A percentile compares a stretch with the other conserved stretches of the same genome.
Evolutionary conservation across 2,329 filamentous ascomycete genomes (phyloP).

Genomic region (Penicillium paneum): DNA sequence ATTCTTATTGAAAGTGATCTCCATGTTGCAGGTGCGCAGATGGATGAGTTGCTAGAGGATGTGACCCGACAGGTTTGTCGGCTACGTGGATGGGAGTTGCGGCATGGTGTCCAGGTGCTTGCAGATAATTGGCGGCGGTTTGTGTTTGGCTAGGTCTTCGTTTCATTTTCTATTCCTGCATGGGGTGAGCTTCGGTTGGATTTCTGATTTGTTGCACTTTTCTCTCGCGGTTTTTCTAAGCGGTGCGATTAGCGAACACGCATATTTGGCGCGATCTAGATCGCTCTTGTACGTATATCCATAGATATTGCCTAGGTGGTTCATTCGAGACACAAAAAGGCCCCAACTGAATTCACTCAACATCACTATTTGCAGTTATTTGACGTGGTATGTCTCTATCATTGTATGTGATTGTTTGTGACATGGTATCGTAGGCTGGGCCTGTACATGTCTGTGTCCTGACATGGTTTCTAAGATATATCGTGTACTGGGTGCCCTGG

Average conservation of each 20-base stretch:
- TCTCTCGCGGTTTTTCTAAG: not conserved
- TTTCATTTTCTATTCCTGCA: not conserved
- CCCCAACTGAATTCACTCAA: not conserved
- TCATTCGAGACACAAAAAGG: not conserved
- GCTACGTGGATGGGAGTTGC: constrained; percentile 72
- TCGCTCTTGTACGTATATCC: not conserved
- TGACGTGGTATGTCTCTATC: constrained; percentile 23
- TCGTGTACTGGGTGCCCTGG: constrained; percentile 15
- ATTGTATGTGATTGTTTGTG: constrained; percentile 17
- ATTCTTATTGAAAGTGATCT: constrained; percentile 88
- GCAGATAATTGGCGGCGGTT: constrained; percentile 75
- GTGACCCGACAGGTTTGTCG: constrained; percentile 73
- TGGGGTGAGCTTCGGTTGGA: not conserved
- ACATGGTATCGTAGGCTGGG: constrained; percentile 21
- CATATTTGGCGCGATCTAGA: not conserved
- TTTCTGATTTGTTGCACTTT: not conserved
- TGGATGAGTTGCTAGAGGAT: constrained; percentile 74
- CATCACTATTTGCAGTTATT: constrained; percentile 12
- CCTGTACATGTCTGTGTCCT: constrained; percentile 4
- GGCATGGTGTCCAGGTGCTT: constrained; percentile 66
- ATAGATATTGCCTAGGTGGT: not conserved
- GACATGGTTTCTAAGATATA: not conserved
- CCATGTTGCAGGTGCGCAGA: constrained; percentile 72
- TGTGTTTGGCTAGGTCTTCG: constrained; percentile 56
- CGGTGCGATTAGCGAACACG: not conserved